Conservation (phyloP, 345 rosid species). For the Rhodomyrtus tomentosa region DNA sequence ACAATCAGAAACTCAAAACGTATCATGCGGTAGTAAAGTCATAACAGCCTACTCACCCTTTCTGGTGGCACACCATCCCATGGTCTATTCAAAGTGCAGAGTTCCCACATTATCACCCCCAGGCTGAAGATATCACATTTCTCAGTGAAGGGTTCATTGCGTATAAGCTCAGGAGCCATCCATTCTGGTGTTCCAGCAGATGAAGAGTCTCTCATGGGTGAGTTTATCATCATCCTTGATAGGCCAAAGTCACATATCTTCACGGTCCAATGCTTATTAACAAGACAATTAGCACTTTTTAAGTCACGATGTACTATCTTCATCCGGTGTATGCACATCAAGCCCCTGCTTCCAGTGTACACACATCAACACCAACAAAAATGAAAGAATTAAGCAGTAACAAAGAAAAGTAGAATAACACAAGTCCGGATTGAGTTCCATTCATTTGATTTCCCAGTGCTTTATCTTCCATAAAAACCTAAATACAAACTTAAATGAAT, state of each 20-base stretch:
- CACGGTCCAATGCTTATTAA: slow-evolving; percentile 80
- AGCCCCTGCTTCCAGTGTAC: slow-evolving; percentile 43
- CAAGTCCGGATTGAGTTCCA: neutral
- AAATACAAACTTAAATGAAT: neutral
- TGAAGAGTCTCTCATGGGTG: slow-evolving; percentile 61
- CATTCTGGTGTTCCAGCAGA: slow-evolving; percentile 99
- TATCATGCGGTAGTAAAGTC: neutral
- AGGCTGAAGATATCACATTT: slow-evolving; percentile 98
- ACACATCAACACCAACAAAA: neutral
- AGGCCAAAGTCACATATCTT: slow-evolving; percentile 99
- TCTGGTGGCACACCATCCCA: slow-evolving; percentile 97
- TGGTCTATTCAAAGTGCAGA: slow-evolving; percentile 78
- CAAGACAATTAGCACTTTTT: slow-evolving; percentile 82
- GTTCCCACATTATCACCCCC: slow-evolving; percentile 99
- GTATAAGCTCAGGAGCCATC: slow-evolving; percentile 99
- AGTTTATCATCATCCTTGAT: slow-evolving; percentile 68
- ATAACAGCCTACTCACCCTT: slow-evolving; percentile 32
- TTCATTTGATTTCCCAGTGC: neutral
- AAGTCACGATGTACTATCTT: slow-evolving; percentile 91
- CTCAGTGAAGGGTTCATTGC: slow-evolving; percentile 83
- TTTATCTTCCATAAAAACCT: neutral
- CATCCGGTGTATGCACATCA: slow-evolving; percentile 99
- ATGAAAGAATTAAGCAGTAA: neutral
- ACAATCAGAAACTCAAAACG: neutral
- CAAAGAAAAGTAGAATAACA: neutral